Percentiles rank a stretch among this genome's conserved stretches.
phyloP scores from a whole-genome alignment of 192 early-diverging fungal genomes.

The Spinellus fusiger region DNA sequence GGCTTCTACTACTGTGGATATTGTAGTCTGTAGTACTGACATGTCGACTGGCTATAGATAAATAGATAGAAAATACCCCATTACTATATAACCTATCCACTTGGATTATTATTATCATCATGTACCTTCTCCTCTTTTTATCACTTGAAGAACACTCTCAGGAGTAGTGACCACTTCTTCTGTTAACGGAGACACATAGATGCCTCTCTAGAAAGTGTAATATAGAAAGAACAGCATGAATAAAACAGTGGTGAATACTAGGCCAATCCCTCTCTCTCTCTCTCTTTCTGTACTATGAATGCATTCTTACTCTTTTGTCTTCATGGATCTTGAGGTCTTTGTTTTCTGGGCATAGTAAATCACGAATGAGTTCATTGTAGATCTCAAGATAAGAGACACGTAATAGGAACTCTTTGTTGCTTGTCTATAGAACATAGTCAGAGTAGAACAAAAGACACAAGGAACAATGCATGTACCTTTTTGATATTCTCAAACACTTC shows the following conservation, averaged over 20 bases:
- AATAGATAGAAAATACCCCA: no score
- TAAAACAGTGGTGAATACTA: not conserved
- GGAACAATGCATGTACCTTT: conserved; percentile 26
- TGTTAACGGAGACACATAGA: conserved; percentile 66
- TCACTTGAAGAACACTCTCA: conserved; percentile 67
- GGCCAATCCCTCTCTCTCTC: not conserved
- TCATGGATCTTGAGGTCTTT: conserved; percentile 87
- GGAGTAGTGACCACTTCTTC: conserved; percentile 71
- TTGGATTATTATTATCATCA: no score
- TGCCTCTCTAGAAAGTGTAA: conserved; percentile 45
- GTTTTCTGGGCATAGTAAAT: conserved; percentile 80
- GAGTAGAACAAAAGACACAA: not conserved
- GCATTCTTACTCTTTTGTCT: conserved; percentile 36
- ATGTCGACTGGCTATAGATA: conserved; percentile 63
- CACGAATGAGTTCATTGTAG: conserved; percentile 91
- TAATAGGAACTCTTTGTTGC: conserved; percentile 77
- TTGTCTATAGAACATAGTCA: conserved; percentile 36
- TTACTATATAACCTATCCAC: no score
- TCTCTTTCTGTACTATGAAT: not conserved
- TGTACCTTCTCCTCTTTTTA: conserved; percentile 68
- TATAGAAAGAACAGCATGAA: not conserved
- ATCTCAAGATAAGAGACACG: conserved; percentile 98
- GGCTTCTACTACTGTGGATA: conserved; percentile 83
- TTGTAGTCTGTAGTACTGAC: conserved; percentile 93
- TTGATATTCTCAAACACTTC: conserved; percentile 74